Evolutionary conservation across 768 basidiomycete genomes (phyloP).

Genomic region (Mycena metata): DNA sequence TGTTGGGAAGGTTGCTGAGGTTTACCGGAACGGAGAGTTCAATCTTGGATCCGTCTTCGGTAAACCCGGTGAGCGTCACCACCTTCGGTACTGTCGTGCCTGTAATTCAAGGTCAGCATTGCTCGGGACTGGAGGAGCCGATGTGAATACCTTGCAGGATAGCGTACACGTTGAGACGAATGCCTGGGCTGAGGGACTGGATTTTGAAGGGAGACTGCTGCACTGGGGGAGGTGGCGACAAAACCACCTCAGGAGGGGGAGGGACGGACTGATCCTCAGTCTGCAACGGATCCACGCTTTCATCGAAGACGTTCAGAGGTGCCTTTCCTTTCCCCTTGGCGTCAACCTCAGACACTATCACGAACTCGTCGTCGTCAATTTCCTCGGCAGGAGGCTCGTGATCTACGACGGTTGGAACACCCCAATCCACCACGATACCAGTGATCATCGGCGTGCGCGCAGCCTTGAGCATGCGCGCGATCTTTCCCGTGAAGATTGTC

Average conservation of each 20-base stretch:
- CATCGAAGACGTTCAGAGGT: conserved; percentile 31
- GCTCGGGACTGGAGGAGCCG: background rate
- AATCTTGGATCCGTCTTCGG: conserved; percentile 28
- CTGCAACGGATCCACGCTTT: conserved; percentile 14
- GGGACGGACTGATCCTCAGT: conserved; percentile 14
- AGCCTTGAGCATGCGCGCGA: conserved; percentile 55
- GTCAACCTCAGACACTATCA: conserved; percentile 17
- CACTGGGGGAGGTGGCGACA: conserved; percentile 22
- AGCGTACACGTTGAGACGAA: conserved; percentile 28
- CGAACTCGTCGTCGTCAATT: conserved; percentile 20
- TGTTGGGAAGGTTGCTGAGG: conserved; percentile 34
- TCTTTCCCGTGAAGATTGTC: conserved; percentile 52
- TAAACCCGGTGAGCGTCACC: conserved; percentile 26
- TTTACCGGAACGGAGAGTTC: conserved; percentile 31
- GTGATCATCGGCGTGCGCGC: conserved; percentile 53
- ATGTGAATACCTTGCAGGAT: conserved; percentile 34
- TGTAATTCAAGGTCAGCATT: background rate
- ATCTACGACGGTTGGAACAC: background rate
- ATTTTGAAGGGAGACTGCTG: conserved; percentile 39
- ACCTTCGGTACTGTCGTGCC: conserved; percentile 30
- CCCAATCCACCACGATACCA: conserved; percentile 56
- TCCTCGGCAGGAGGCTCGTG: background rate
- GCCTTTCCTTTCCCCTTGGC: background rate
- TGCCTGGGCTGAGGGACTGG: conserved; percentile 24
- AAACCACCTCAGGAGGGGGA: conserved; percentile 14